Evolutionary conservation across 805 yeast species (phyloP).

Genomic region (Ogataea minuta): DNA sequence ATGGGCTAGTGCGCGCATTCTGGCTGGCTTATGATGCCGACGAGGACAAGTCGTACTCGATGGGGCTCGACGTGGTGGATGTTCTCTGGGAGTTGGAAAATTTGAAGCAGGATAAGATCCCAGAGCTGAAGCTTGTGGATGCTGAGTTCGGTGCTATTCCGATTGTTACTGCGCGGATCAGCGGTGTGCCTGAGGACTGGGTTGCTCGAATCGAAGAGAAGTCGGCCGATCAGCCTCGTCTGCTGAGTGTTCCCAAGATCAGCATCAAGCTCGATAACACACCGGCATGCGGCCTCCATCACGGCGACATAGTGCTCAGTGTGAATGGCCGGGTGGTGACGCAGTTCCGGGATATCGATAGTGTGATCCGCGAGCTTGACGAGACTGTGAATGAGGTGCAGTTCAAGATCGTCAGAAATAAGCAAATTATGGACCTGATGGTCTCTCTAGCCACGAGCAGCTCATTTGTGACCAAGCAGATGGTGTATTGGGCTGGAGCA

Average conservation of each 20-base stretch:
- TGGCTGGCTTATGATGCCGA: slow-evolving; percentile 88
- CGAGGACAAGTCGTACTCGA: slow-evolving; percentile 59
- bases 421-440: slow-evolving; percentile 54
- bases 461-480: slow-evolving; percentile 57
- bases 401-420: slow-evolving; percentile 71
- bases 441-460: slow-evolving; percentile 66
- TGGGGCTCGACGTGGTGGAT: slow-evolving; percentile 77
- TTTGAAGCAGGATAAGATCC: slow-evolving; percentile 49
- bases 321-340: slow-evolving; percentile 65
- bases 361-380: slow-evolving; percentile 41
- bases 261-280: slow-evolving; percentile 34
- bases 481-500: slow-evolving; percentile 83
- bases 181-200: slow-evolving; percentile 89
- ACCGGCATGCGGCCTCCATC: slow-evolving; percentile 36
- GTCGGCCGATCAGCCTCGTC: slow-evolving; percentile 64
- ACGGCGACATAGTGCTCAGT: slow-evolving; percentile 77
- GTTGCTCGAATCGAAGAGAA: slow-evolving; percentile 57
- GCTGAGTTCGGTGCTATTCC: slow-evolving; percentile 72
- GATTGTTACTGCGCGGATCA: slow-evolving; percentile 71
- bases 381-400: slow-evolving; percentile 33
- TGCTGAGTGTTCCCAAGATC: slow-evolving; percentile 68
- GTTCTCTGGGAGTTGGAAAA: slow-evolving; percentile 54
- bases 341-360: slow-evolving; percentile 62
- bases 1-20: slow-evolving; percentile 78
- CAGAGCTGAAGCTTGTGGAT: slow-evolving; percentile 67